Evolutionary conservation across 495 filamentous ascomycete species (phyloP).

Genomic region (Neurospora sp.): DNA sequence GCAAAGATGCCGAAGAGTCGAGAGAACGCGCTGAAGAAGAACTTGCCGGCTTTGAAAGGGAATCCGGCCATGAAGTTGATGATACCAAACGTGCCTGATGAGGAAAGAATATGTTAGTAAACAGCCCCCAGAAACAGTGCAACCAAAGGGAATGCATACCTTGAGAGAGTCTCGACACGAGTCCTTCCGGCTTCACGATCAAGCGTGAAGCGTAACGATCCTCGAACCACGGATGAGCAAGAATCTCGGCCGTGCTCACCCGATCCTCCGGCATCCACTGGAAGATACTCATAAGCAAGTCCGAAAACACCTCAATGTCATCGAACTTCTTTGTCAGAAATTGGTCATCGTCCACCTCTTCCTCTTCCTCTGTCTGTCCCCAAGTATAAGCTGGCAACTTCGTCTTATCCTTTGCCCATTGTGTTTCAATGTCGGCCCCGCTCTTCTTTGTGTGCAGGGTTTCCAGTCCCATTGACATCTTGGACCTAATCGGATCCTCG

Average conservation of each 20-base stretch:
- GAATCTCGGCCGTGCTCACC: neutral
- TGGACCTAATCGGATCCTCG: neutral
- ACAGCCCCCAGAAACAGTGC: too few species aligned
- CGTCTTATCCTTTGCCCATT: neutral
- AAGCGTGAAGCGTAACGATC: neutral
- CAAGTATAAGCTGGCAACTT: neutral
- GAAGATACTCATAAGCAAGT: slow-evolving; percentile 16
- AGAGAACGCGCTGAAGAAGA: neutral
- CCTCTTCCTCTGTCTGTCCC: neutral
- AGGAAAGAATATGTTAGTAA: too few species aligned
- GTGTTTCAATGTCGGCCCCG: neutral
- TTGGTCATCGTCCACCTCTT: slow-evolving; percentile 7
- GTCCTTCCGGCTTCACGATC: neutral
- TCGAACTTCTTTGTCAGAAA: neutral
- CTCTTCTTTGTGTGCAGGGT: neutral
- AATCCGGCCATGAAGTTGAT: neutral
- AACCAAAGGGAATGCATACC: neutral
- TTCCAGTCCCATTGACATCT: neutral
- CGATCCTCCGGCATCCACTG: slow-evolving; percentile 15
- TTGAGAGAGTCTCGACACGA: neutral
- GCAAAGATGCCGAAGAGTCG: neutral
- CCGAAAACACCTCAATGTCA: slow-evolving; percentile 1
- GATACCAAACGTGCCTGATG: neutral
- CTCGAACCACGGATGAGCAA: slow-evolving; percentile 10
- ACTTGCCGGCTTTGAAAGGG: neutral